Evolutionary conservation across 176 grass and related monocot species (phyloP).

Genomic region (Eleusine indica): DNA sequence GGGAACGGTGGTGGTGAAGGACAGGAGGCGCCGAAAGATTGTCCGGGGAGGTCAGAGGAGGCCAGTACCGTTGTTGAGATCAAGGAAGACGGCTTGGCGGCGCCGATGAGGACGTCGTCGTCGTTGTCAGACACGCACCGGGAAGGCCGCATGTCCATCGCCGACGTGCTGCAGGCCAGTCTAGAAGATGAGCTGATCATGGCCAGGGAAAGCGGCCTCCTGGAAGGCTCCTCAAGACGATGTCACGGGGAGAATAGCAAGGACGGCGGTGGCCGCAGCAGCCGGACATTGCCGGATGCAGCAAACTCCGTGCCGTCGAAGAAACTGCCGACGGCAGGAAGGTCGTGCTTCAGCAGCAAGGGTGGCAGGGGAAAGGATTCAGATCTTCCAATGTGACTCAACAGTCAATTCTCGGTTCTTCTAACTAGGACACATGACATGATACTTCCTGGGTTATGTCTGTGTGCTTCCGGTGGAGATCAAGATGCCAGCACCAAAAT

Average conservation of each 20-base stretch:
- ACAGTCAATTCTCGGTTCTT: neutral
- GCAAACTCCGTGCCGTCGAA: conserved; percentile 47
- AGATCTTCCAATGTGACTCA: conserved; percentile 52
- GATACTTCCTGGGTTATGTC: neutral
- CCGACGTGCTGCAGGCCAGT: conserved; percentile 70
- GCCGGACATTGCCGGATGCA: conserved; percentile 40
- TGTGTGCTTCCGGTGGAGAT: conserved; percentile 40
- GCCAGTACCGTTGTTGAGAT: conserved; percentile 51
- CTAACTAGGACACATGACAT: conserved; percentile 43
- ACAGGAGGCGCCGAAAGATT: conserved; percentile 32
- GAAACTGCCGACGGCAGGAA: conserved; percentile 58
- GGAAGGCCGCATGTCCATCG: conserved; percentile 61
- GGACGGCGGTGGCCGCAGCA: conserved; percentile 40
- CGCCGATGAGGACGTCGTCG: conserved; percentile 33
- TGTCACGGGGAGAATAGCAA: conserved; percentile 51
- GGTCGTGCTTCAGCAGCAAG: conserved; percentile 62
- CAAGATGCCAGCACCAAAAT: neutral
- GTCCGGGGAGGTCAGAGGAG: conserved; percentile 34
- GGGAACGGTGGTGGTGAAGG: conserved; percentile 3
- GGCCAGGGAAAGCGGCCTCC: conserved; percentile 66
- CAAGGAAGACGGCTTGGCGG: conserved; percentile 40
- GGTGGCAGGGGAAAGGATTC: conserved; percentile 60
- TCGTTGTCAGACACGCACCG: conserved; percentile 48
- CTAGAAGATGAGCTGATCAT: conserved; percentile 68
- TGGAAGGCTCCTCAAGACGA: conserved; percentile 30